Conservation (phyloP, 2,329 filamentous ascomycete species). For the Orbilia javanica region DNA sequence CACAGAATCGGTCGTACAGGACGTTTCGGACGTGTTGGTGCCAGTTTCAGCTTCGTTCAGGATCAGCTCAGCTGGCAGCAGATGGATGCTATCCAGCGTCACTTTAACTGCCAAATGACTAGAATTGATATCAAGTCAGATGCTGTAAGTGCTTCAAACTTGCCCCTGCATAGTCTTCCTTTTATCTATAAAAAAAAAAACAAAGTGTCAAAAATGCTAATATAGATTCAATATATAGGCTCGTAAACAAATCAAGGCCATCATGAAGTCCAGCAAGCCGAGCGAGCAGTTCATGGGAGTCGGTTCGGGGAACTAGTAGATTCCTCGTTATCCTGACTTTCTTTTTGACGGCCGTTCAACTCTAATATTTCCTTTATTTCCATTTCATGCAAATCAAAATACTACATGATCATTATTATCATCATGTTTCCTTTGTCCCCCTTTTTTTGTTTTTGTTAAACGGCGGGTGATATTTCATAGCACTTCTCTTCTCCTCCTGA, state of each 20-base stretch:
- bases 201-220: constrained; percentile 16
- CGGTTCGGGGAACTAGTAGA: constrained; percentile 53
- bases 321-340: not conserved
- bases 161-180: not conserved
- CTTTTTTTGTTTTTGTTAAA: not conserved
- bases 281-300: constrained; percentile 58
- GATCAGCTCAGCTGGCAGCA: constrained; percentile 84
- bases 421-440: not conserved
- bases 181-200: not conserved
- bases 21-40: constrained; percentile 94
- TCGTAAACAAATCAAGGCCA: constrained; percentile 32
- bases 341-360: not conserved
- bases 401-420: constrained; percentile 5
- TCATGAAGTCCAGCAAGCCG: constrained; percentile 35
- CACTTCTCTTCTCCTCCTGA: not conserved
- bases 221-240: constrained; percentile 23
- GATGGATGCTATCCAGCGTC: constrained; percentile 81
- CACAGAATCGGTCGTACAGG: constrained; percentile 98
- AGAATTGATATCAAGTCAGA: constrained; percentile 90
- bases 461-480: constrained; percentile 19
- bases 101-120: constrained; percentile 84
- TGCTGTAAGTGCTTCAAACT: constrained; percentile 66
- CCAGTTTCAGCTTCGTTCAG: constrained; percentile 93
- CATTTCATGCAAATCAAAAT: constrained; percentile 9
- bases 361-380: not conserved